Conservation (phyloP, 176 grass and related monocot species). For the Phoenix roebelenii region DNA sequence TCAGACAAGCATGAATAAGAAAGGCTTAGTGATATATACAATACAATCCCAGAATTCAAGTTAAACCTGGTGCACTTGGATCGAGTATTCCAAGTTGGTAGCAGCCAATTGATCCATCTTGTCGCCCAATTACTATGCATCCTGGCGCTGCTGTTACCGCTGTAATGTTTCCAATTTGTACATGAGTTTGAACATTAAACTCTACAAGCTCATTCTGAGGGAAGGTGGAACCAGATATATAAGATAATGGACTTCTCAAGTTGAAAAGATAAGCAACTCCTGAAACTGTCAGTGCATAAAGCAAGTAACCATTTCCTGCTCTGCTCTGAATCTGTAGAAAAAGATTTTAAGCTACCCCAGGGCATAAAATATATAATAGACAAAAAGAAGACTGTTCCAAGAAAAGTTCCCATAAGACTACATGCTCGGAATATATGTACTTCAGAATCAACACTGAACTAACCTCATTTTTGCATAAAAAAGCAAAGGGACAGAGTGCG, state of each 20-base stretch:
- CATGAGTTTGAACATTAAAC: slow-evolving; percentile 51
- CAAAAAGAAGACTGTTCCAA: not conserved
- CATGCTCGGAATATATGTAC: not conserved
- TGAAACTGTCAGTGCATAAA: slow-evolving; percentile 65
- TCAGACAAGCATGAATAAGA: not conserved
- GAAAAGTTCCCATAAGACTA: too few species aligned
- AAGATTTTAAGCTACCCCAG: slow-evolving; percentile 8
- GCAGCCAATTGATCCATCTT: slow-evolving; percentile 75
- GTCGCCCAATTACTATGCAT: slow-evolving; percentile 60
- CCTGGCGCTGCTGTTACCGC: slow-evolving; percentile 55
- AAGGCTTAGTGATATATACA: not conserved
- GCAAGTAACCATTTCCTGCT: slow-evolving; percentile 41
- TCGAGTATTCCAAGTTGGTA: slow-evolving; percentile 72
- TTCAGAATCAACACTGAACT: slow-evolving; percentile 21
- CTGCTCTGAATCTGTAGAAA: slow-evolving; percentile 38
- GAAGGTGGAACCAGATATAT: slow-evolving; percentile 64
- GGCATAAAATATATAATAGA: slow-evolving; percentile 5
- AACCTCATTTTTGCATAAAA: slow-evolving; percentile 64
- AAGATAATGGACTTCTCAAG: slow-evolving; percentile 52
- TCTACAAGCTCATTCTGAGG: slow-evolving; percentile 49
- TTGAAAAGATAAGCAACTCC: slow-evolving; percentile 63
- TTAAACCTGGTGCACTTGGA: slow-evolving; percentile 62
- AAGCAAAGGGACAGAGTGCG: slow-evolving; percentile 58
- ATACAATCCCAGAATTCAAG: slow-evolving; percentile 16
- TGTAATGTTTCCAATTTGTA: slow-evolving; percentile 54